Percentiles rank a stretch among this genome's conserved stretches.
Evolutionary conservation across 306 rosid genomes (phyloP).

Genomic region (Amphicarpaea edgeworthii): DNA sequence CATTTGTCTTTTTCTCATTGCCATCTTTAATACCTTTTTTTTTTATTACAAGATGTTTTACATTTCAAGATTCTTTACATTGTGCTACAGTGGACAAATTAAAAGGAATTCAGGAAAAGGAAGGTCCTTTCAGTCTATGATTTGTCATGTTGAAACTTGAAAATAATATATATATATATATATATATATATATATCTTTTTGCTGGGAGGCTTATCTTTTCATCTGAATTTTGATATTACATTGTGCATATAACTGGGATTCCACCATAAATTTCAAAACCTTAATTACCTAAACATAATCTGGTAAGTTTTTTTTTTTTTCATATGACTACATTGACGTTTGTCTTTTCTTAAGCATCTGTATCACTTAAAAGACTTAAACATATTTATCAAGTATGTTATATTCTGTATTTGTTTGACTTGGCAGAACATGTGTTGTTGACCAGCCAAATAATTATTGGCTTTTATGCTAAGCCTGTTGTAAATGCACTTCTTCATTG

Average conservation of each 20-base stretch:
- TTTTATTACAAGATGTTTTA: constrained; percentile 2
- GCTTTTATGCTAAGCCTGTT: neutral
- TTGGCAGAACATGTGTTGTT: neutral
- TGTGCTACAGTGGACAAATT: neutral
- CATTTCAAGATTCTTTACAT: constrained; percentile 1
- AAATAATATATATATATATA: neutral
- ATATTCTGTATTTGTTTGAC: neutral
- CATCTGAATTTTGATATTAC: constrained; percentile 5
- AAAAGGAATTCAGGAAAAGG: neutral
- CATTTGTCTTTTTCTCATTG: neutral
- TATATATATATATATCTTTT: neutral
- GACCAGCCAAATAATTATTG: neutral
- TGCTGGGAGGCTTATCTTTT: neutral
- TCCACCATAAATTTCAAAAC: neutral
- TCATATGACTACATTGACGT: too few species aligned
- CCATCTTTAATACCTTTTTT: neutral
- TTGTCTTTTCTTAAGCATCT: neutral
- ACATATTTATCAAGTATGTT: neutral
- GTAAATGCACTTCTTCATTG: neutral
- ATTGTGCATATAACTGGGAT: neutral
- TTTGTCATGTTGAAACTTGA: neutral
- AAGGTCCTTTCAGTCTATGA: neutral
- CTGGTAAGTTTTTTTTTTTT: neutral
- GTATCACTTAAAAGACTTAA: neutral
- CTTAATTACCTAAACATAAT: neutral